These are phyloP conservation scores for Kockiozyma suomiensis DNA, from an alignment of 805 yeast genomes.

Conservation along the genomic window DNA sequence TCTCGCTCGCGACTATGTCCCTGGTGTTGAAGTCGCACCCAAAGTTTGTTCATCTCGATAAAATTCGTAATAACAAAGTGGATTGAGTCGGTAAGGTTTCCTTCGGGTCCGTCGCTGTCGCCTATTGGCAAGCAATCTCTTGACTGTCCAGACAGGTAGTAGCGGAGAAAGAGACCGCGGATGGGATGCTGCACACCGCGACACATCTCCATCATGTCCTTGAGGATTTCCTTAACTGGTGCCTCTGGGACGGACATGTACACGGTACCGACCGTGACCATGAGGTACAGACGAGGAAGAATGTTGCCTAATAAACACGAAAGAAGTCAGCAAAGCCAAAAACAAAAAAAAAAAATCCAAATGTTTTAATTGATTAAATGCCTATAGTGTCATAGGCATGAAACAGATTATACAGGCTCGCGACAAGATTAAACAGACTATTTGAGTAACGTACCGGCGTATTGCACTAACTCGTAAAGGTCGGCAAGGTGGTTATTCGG, in stretches of 20 bases:
- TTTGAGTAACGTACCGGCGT: constrained; percentile 66
- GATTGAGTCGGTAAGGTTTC: constrained; percentile 64
- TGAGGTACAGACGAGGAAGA: constrained; percentile 85
- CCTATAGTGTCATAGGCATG: no score
- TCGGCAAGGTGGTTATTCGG: constrained; percentile 78
- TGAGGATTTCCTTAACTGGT: constrained; percentile 82
- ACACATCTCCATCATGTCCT: constrained; percentile 97
- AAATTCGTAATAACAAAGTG: constrained; percentile 83
- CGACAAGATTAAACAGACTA: no score
- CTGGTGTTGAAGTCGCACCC: constrained; percentile 96
- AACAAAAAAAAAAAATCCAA: neutral
- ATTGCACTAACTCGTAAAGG: constrained; percentile 90
- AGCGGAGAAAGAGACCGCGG: constrained; percentile 85
- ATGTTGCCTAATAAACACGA: constrained; percentile 63
- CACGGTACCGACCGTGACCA: constrained; percentile 93
- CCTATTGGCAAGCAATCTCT: constrained; percentile 61
- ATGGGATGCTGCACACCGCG: constrained; percentile 96
- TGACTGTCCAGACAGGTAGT: constrained; percentile 82
- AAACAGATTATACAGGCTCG: no score
- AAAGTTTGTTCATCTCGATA: constrained; percentile 94
- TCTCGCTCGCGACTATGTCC: constrained; percentile 84
- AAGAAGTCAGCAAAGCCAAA: neutral
- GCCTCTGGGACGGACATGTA: constrained; percentile 77
- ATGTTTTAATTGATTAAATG: neutral
- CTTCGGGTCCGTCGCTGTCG: constrained; percentile 39